These are phyloP conservation scores for Epichloe sibirici DNA, from an alignment of 2,329 filamentous ascomycete species.

Conservation along the genomic window DNA sequence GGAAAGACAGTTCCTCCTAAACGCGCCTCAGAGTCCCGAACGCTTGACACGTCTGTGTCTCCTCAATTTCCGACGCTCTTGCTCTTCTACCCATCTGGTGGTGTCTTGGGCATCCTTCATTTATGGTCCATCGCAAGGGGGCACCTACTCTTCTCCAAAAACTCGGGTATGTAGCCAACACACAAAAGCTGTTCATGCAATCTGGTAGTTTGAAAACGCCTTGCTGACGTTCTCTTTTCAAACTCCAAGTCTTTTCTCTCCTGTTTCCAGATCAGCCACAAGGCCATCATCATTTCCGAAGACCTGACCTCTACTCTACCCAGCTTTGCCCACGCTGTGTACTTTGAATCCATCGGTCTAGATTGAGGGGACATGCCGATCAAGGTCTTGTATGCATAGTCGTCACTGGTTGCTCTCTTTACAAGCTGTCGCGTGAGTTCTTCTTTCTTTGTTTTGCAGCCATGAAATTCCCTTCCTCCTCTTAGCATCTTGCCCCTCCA, in stretches of 20 bases:
- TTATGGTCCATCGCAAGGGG: background rate
- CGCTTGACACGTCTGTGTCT: background rate
- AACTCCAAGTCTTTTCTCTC: conserved; percentile 4
- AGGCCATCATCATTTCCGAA: conserved; percentile 7
- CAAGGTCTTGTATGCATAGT: conserved; percentile 27
- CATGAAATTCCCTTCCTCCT: background rate
- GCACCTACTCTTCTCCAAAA: conserved; percentile 3
- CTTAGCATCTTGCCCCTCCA: background rate
- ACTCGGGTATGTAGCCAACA: background rate
- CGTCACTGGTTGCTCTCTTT: conserved; percentile 21
- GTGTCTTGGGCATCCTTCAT: background rate
- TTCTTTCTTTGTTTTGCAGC: conserved; percentile 8
- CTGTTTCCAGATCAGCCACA: conserved; percentile 4
- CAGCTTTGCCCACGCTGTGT: conserved; percentile 6
- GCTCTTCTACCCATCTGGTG: background rate
- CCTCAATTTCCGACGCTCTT: background rate
- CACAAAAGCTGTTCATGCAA: background rate
- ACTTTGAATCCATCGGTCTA: conserved; percentile 2
- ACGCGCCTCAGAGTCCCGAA: background rate
- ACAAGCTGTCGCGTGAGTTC: conserved; percentile 19
- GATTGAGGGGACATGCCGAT: conserved; percentile 11
- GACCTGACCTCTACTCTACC: conserved; percentile 3
- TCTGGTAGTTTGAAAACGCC: background rate
- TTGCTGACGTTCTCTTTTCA: conserved; percentile 2
- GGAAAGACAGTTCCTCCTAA: background rate